phyloP scores from a whole-genome alignment of 2,329 filamentous ascomycete species.

The Tetracladium maxilliforme region DNA sequence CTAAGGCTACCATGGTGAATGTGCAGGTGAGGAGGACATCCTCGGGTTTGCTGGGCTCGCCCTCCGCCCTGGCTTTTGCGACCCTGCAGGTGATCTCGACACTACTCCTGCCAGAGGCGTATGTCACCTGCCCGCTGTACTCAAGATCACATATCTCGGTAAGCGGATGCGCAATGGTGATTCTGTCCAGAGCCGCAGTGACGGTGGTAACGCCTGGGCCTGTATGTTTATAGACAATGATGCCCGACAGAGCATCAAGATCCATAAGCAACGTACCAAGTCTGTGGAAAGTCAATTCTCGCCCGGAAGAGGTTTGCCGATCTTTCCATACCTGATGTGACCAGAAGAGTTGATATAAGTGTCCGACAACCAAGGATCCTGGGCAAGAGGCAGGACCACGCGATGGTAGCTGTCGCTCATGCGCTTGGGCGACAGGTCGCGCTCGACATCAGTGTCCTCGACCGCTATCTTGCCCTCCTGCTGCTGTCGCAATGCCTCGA shows the following conservation, averaged over 20 bases:
- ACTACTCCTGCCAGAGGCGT: slow-evolving; percentile 51
- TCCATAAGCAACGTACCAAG: slow-evolving; percentile 58
- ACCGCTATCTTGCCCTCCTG: slow-evolving; percentile 17
- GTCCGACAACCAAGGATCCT: slow-evolving; percentile 57
- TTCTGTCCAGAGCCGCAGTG: slow-evolving; percentile 21
- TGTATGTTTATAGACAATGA: slow-evolving; percentile 57
- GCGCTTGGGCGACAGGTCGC: slow-evolving; percentile 41
- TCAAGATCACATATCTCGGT: slow-evolving; percentile 58
- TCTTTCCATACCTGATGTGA: slow-evolving; percentile 36
- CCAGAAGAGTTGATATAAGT: slow-evolving; percentile 56
- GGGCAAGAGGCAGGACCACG: slow-evolving; percentile 47
- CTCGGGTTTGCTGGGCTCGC: slow-evolving; percentile 33
- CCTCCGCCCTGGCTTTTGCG: slow-evolving; percentile 41
- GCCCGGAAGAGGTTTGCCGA: slow-evolving; percentile 4
- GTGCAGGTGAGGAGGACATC: slow-evolving; percentile 57
- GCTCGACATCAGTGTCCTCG: slow-evolving; percentile 18
- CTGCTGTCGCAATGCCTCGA: slow-evolving; percentile 45
- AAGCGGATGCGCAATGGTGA: slow-evolving; percentile 41
- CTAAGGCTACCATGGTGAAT: slow-evolving; percentile 63
- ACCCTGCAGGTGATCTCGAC: slow-evolving; percentile 60
- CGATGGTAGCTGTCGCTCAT: slow-evolving; percentile 55
- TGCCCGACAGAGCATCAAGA: slow-evolving; percentile 53
- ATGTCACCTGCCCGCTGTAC: slow-evolving; percentile 35
- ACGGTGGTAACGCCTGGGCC: slow-evolving; percentile 36
- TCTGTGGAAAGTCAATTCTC: slow-evolving; percentile 13